phyloP scores from a whole-genome alignment of 2,329 filamentous ascomycete genomes.

The Ophiostoma populinum region DNA sequence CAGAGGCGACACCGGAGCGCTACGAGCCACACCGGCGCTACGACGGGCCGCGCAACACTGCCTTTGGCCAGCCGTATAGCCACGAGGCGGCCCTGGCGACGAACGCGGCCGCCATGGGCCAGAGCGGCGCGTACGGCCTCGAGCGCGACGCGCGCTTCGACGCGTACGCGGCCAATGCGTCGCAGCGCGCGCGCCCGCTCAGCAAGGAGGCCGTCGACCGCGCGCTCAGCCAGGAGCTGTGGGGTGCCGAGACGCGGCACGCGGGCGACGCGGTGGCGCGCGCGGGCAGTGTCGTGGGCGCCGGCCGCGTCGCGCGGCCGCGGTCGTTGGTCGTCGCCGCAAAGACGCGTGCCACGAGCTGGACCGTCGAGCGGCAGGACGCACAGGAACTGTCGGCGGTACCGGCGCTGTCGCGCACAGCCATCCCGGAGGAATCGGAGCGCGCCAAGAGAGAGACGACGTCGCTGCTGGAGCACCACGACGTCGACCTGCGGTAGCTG shows the following conservation, averaged over 20 bases:
- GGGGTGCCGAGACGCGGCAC: conserved; percentile 10
- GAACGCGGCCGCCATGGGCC: conserved; percentile 6
- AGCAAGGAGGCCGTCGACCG: conserved; percentile 16
- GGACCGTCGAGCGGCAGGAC: conserved; percentile 20
- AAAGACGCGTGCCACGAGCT: conserved; percentile 18
- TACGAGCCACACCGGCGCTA: conserved; percentile 8
- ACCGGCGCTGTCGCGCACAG: no score
- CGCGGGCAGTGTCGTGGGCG: conserved; percentile 15
- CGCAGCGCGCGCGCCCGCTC: conserved; percentile 6
- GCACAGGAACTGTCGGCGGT: no score
- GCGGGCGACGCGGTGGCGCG: no score
- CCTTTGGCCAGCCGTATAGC: background rate
- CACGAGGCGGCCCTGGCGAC: background rate
- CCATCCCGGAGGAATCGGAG: no score
- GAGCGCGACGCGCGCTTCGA: conserved; percentile 16
- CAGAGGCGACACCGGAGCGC: no score
- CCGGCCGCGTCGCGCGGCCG: no score
- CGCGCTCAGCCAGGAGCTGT: conserved; percentile 19
- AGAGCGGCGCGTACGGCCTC: conserved; percentile 14
- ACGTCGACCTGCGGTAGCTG: no score
- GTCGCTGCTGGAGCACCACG: no score
- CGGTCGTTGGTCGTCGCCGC: no score
- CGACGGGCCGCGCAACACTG: conserved; percentile 3
- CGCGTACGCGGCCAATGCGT: conserved; percentile 10
- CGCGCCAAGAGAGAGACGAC: no score